phyloP scores from a whole-genome alignment of 768 basidiomycete genomes.

The Hygrophoropsis aurantiaca region DNA sequence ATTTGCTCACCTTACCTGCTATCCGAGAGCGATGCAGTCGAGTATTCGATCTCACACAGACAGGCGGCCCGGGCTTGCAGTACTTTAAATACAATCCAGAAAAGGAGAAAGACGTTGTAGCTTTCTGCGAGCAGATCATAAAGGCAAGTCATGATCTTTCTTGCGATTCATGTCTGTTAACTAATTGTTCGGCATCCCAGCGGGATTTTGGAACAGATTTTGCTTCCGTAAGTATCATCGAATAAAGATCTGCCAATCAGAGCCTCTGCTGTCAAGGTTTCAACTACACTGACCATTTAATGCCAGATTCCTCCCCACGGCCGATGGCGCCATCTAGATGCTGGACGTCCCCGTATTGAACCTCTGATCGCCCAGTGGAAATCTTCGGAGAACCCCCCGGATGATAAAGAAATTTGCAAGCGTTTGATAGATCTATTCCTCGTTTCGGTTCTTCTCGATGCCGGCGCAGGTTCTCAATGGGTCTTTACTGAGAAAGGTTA shows the following conservation, averaged over 20 bases:
- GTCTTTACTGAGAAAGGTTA: constrained; percentile 62
- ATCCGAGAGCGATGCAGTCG: constrained; percentile 82
- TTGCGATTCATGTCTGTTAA: constrained; percentile 3
- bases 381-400: constrained; percentile 33
- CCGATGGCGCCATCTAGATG: constrained; percentile 87
- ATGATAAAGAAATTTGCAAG: constrained; percentile 59
- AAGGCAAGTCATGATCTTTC: constrained; percentile 47
- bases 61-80: constrained; percentile 72
- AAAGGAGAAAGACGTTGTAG: constrained; percentile 65
- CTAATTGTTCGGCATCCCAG: constrained; percentile 35
- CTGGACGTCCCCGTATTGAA: constrained; percentile 60
- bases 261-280: constrained; percentile 1
- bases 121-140: constrained; percentile 77
- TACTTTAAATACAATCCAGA: constrained; percentile 87
- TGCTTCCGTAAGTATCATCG: constrained; percentile 46
- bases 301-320: constrained; percentile 82
- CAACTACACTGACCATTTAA: not conserved
- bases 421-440: constrained; percentile 87
- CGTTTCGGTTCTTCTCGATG: constrained; percentile 91
- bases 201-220: constrained; percentile 80
- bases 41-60: constrained; percentile 76
- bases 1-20: constrained; percentile 84
- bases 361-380: constrained; percentile 63
- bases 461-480: constrained; percentile 89
- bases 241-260: not conserved